Base-by-base conservation (phyloP, 2,329 filamentous ascomycete species). In the Phoma sp. region DNA sequence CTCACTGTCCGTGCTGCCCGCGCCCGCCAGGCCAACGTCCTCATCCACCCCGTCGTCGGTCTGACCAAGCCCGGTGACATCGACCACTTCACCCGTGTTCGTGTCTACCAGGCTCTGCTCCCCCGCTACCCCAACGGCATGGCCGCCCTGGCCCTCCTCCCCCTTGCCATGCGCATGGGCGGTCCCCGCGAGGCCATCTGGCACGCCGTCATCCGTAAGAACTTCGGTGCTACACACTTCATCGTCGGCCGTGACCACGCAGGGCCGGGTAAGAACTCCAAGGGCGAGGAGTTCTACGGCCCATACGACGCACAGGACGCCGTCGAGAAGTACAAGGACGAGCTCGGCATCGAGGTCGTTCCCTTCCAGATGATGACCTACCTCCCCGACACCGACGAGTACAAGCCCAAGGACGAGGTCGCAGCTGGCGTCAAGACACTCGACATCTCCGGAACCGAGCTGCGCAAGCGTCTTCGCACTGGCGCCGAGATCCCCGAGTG, bases 351-450 rank as follows among this genome's bases (percentile, higher is more conserved):
- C 73, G 91, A 97, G 82, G 95, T 99, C 72, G 95, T 99, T 62
- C 92, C 95, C 66, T 99, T 99, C 89, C 93, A 98, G 83, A 92
- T 96, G 86, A 96, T 99, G 89, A 98, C 96, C 61, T 99, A 98
- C 81, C 89, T 98, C 55, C 95, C 95, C 66, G 95, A 98, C 79
- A 88, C 86, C 73, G 95, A 99, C 77, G 95, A 98, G 83, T 99
- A 99, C 83, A 87, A 86, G 69, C 95, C 95, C 52, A 86, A 92
- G 77, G 91, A 99, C 79, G 86, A 97, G 81, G 93, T 99, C 59
- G 82, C 88, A 68, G 81, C 87, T 71, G 92, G 91, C 63, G 83
- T 89, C 71, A 90, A 91, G 77, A 98, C 93, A 47, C 75, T 82
- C 38, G 79, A 82, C 61, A 82, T 82, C 58, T 80, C 77, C 51